Conservation (phyloP, 768 basidiomycete genomes). For the Termitomyces sp. region DNA sequence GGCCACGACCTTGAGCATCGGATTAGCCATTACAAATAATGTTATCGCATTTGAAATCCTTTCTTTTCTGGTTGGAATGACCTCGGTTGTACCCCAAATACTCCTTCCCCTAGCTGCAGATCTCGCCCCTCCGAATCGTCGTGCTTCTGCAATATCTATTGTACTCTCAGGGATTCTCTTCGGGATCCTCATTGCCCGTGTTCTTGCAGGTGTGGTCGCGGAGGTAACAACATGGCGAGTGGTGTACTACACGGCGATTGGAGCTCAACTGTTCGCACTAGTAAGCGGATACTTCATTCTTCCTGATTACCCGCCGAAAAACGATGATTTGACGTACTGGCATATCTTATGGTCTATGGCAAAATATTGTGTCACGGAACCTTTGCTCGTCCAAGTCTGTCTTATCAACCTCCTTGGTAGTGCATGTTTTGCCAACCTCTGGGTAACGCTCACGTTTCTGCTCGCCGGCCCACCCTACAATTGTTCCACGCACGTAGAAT, state of each 20-base stretch:
- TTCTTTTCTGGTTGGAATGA: constrained; percentile 65
- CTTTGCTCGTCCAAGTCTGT: constrained; percentile 64
- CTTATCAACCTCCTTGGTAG: constrained; percentile 59
- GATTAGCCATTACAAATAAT: constrained; percentile 56
- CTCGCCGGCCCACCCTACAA: constrained; percentile 72
- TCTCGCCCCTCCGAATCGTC: constrained; percentile 66
- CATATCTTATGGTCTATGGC: constrained; percentile 73
- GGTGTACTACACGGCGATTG: constrained; percentile 76
- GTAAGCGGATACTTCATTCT: constrained; percentile 55
- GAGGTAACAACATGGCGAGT: constrained; percentile 68
- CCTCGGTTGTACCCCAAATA: constrained; percentile 73
- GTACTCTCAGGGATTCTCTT: constrained; percentile 64
- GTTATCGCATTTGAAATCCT: constrained; percentile 60
- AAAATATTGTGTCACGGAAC: constrained; percentile 72
- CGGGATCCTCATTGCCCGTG: constrained; percentile 70
- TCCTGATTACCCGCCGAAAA: constrained; percentile 85
- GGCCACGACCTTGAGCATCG: constrained; percentile 53
- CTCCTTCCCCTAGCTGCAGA: constrained; percentile 78
- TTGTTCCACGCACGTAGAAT: constrained; percentile 57
- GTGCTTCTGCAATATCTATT: constrained; percentile 73
- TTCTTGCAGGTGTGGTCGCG: constrained; percentile 70
- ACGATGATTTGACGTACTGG: constrained; percentile 56
- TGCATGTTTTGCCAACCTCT: constrained; percentile 53
- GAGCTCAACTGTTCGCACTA: constrained; percentile 57
- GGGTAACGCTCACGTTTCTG: constrained; percentile 80